Base-by-base conservation (phyloP, 1,139 yeast genomes). In the Meyerozyma sp. region DNA sequence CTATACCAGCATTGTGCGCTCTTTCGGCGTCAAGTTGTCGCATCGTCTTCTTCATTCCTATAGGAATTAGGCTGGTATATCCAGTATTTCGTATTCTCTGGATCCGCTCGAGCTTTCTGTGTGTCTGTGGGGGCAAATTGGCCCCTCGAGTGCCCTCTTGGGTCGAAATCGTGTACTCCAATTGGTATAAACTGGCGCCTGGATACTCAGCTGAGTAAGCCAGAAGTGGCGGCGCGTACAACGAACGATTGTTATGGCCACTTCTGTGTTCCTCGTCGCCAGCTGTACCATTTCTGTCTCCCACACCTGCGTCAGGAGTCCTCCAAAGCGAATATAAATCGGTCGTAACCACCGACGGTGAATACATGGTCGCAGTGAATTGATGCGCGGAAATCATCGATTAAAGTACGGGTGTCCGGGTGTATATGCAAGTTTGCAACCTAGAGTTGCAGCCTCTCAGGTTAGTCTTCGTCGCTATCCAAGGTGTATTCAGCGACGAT, bases 1-100 rank as follows among this genome's bases (percentile, higher is more conserved):
- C 70, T 28, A 63, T 68, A 14, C 39, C 43, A 5, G 42, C 44
- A 13, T 47, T 53, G 16, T 25, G 32, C 54, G 51, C 47, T 62
- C 44, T 37, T 65, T 69, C 36, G 52, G 49, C 46, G 53, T 54
- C 47, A 48, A 77, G 50, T 42, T 75, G 73, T 32, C 70, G 74
- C 78, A 80, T 69, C 3, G 85, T 81, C 51, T 70, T 73, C 16
- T 72, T 72, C 6, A 81, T 53, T 0, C 87, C 88, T 29, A 79
- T 62, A 0, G 87, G 87, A 26, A 71, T 63, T 32, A 82, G 55
- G 29, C 72, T 66, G 8, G 65, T 53, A 53, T 73, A 76, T 0
- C 88, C 88, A 36, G 70, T 63, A 23, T 63, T 68, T 28, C 76
- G 63, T 20, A 80, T 66, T 8, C 62, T 62, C 36, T 66, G 69